These are phyloP conservation scores for Flaveria bidentis DNA, from an alignment of 129 eudicot genomes.

Conservation along the genomic window DNA sequence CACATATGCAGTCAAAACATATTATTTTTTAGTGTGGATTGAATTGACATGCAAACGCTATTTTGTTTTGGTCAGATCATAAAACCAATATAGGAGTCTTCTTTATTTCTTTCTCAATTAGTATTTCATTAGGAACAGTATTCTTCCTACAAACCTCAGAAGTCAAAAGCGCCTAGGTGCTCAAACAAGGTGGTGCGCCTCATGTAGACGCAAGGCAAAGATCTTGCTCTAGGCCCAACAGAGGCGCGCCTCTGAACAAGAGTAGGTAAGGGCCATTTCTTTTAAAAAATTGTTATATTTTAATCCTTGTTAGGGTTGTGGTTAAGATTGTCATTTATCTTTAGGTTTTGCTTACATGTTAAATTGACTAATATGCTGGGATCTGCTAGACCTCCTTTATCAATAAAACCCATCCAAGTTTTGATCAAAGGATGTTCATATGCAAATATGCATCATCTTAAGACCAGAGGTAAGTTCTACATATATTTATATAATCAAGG, in stretches of 20 bases:
- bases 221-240: not conserved
- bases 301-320: not conserved
- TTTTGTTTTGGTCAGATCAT: not conserved
- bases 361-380: not conserved
- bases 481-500: not conserved
- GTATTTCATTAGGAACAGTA: not conserved
- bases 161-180: not conserved
- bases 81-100: not conserved
- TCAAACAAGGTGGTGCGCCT: not conserved
- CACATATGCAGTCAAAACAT: not conserved
- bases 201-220: not conserved
- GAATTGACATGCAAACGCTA: not conserved
- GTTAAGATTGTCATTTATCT: not conserved
- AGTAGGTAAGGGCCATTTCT: not conserved
- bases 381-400: conserved; percentile 4
- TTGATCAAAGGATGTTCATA: not conserved
- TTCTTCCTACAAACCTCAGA: not conserved
- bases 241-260: not conserved
- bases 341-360: not conserved
- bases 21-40: not conserved
- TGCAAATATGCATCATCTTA: not conserved
- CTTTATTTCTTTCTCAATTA: not conserved
- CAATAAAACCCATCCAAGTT: not conserved
- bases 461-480: not conserved
- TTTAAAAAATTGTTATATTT: not conserved